Conservation (phyloP, 371 early-diverging fungal genomes). For the Phascolomyces articulosus region DNA sequence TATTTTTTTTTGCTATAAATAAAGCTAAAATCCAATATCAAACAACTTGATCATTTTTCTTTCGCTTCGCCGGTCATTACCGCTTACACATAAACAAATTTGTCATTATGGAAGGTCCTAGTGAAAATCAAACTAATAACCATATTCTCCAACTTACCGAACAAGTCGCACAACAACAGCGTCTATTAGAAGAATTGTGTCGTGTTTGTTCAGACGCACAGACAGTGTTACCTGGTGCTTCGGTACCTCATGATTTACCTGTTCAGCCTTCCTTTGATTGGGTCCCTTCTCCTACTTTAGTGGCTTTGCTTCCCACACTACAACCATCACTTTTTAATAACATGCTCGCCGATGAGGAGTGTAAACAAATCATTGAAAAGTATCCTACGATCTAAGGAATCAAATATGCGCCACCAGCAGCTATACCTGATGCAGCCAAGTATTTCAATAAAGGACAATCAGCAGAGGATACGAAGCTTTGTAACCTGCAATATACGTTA, state of each 20-base stretch:
- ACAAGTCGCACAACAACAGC: slow-evolving; percentile 7
- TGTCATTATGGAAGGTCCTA: not conserved
- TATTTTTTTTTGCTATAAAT: too few relatives aligned
- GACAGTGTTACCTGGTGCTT: not conserved
- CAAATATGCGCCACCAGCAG: slow-evolving; percentile 3
- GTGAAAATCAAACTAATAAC: not conserved
- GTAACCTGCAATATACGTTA: slow-evolving; percentile 13
- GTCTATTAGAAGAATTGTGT: not conserved
- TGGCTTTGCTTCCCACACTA: not conserved
- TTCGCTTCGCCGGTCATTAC: slow-evolving; percentile 8
- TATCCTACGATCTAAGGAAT: slow-evolving; percentile 8
- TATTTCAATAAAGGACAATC: not conserved
- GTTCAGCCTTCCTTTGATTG: slow-evolving; percentile 12
- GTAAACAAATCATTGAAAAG: slow-evolving; percentile 3
- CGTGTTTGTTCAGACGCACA: not conserved
- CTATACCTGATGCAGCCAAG: not conserved
- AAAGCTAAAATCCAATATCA: too few relatives aligned
- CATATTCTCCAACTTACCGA: not conserved
- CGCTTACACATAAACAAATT: not conserved
- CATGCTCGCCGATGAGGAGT: slow-evolving; percentile 9
- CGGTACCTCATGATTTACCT: slow-evolving; percentile 7
- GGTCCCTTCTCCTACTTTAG: not conserved
- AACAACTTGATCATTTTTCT: slow-evolving; percentile 1
- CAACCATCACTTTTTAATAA: not conserved
- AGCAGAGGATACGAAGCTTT: slow-evolving; percentile 4